These are phyloP conservation scores for Williopsis jadinii DNA, from an alignment of 1,139 yeast species.

Conservation along the genomic window DNA sequence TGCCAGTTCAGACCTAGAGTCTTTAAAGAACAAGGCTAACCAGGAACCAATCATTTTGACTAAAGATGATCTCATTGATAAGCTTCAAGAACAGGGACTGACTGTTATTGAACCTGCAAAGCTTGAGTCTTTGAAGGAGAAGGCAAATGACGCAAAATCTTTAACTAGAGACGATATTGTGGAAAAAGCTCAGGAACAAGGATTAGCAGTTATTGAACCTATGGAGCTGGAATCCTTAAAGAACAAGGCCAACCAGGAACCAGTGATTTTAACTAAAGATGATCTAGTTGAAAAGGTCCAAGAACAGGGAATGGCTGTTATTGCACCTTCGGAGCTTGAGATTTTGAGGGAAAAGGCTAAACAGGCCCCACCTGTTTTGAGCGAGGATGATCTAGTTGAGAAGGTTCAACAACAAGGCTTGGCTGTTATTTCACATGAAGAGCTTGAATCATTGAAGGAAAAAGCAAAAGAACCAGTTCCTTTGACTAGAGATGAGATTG, in stretches of 20 bases:
- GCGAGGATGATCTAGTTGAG: neutral
- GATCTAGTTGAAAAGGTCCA: neutral
- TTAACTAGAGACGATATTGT: neutral
- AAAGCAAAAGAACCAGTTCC: slow-evolving; percentile 15
- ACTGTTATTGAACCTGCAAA: too few species aligned
- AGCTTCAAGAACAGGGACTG: neutral
- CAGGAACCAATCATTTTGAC: neutral
- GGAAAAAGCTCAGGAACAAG: neutral
- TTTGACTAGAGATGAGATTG: neutral
- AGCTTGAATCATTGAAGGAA: slow-evolving; percentile 23
- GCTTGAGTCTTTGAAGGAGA: too few species aligned
- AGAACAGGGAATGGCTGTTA: neutral
- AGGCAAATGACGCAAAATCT: too few species aligned
- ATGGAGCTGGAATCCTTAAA: slow-evolving; percentile 22
- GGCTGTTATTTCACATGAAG: slow-evolving; percentile 6
- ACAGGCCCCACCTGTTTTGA: neutral
- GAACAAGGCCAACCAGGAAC: slow-evolving; percentile 20
- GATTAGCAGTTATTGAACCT: slow-evolving; percentile 4
- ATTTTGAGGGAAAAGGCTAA: too few species aligned
- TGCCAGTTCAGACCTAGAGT: slow-evolving; percentile 15
- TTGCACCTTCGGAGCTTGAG: too few species aligned
- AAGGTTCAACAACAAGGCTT: slow-evolving; percentile 2
- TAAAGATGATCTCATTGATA: neutral
- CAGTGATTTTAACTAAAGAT: neutral
- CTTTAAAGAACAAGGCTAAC: slow-evolving; percentile 24